phyloP scores from a whole-genome alignment of 2,329 filamentous ascomycete genomes.

The Epichloe aotearoae region DNA sequence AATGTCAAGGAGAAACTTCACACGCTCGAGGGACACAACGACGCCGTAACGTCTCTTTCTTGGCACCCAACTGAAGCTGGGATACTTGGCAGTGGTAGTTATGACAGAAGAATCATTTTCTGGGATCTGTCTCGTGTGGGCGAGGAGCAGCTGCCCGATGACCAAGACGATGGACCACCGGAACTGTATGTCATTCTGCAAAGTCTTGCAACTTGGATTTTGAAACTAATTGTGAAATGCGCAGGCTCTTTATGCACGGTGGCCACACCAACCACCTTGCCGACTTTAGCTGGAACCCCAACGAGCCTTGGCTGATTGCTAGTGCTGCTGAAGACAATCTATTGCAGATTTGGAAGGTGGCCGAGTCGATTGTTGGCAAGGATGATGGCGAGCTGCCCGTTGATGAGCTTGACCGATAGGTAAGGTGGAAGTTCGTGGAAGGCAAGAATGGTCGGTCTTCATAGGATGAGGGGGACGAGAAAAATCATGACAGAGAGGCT shows the following conservation, averaged over 20 bases:
- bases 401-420: slow-evolving; percentile 59
- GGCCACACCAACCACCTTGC: slow-evolving; percentile 94
- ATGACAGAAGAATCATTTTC: slow-evolving; percentile 87
- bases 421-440: slow-evolving; percentile 21
- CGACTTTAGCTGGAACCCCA: slow-evolving; percentile 96
- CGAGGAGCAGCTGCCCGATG: slow-evolving; percentile 88
- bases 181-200: slow-evolving; percentile 58
- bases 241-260: slow-evolving; percentile 80
- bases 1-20: slow-evolving; percentile 86
- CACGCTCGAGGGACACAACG: slow-evolving; percentile 74
- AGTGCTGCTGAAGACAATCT: slow-evolving; percentile 95
- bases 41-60: slow-evolving; percentile 79
- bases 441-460: slow-evolving; percentile 14
- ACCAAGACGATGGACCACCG: slow-evolving; percentile 86
- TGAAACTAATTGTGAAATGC: neutral
- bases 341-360: slow-evolving; percentile 86
- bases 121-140: slow-evolving; percentile 91
- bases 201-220: neutral
- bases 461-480: slow-evolving; percentile 16
- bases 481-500: neutral
- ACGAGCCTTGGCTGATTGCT: slow-evolving; percentile 92
- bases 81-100: slow-evolving; percentile 80
- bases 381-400: slow-evolving; percentile 63
- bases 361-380: slow-evolving; percentile 67
- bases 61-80: slow-evolving; percentile 91